Conservation (phyloP, 495 filamentous ascomycete genomes). For the Aspergillus sclerotiicarbonarius region DNA sequence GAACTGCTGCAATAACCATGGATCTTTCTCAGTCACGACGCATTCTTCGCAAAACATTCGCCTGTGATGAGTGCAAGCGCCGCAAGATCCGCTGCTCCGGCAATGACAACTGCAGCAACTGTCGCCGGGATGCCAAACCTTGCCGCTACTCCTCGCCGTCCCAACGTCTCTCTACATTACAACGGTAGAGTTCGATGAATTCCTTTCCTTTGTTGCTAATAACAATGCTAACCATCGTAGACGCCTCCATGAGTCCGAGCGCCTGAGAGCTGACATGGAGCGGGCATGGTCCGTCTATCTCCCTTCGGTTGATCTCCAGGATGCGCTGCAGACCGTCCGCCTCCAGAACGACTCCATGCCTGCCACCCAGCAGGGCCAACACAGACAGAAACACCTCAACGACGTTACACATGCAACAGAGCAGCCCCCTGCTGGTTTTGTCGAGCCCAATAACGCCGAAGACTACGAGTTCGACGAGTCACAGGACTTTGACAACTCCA, state of each 20-base stretch:
- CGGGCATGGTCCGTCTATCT: conserved; percentile 19
- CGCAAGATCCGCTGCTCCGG: conserved; percentile 25
- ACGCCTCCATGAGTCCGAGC: conserved; percentile 18
- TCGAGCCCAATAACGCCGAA: conserved; percentile 22
- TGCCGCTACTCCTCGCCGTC: conserved; percentile 24
- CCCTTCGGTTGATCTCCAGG: conserved; percentile 19
- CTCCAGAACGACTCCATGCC: conserved; percentile 1
- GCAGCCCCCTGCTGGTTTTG: conserved; percentile 16
- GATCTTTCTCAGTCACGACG: conserved; percentile 6
- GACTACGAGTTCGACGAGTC: conserved; percentile 26
- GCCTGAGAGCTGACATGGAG: conserved; percentile 12
- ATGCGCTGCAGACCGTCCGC: conserved; percentile 14
- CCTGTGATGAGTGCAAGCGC: conserved; percentile 23
- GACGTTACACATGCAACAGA: conserved; percentile 18
- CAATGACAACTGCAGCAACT: conserved; percentile 21
- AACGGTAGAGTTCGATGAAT: conserved; percentile 6
- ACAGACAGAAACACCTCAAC: not conserved
- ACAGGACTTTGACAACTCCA: conserved; percentile 22
- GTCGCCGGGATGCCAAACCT: conserved; percentile 17
- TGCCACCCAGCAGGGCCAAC: not conserved
- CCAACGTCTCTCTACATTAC: conserved; percentile 12
- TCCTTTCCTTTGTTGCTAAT: not conserved
- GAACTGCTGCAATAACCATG: not conserved
- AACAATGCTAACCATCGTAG: not conserved
- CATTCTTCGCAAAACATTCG: conserved; percentile 21